phyloP scores from a whole-genome alignment of 1,284 basidiomycete genomes.

The Tylopilus sp. region DNA sequence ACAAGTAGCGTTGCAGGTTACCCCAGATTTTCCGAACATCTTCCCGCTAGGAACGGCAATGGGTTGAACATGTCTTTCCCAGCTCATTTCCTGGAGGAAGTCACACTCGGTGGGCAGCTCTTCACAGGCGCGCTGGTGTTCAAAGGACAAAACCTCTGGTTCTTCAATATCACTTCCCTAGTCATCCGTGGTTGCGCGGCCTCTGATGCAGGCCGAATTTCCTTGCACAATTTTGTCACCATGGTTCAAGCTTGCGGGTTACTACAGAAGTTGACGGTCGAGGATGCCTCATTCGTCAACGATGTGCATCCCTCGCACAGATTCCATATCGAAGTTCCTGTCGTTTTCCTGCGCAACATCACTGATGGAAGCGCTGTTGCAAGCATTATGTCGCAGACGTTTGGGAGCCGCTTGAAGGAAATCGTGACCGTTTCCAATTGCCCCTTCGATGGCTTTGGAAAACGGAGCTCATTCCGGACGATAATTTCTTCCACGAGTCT shows the following conservation, averaged over 20 bases:
- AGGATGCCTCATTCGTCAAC: slow-evolving; percentile 9
- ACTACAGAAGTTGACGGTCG: slow-evolving; percentile 3
- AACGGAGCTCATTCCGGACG: not conserved
- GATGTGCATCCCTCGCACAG: slow-evolving; percentile 11
- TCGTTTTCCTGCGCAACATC: slow-evolving; percentile 3
- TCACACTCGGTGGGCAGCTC: not conserved
- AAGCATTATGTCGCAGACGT: slow-evolving; percentile 5
- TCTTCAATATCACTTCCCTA: slow-evolving; percentile 3
- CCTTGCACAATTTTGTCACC: slow-evolving; percentile 4
- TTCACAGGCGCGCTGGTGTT: not conserved
- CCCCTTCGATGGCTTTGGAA: slow-evolving; percentile 7
- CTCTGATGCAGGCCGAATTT: not conserved
- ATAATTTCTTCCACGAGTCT: slow-evolving; percentile 4
- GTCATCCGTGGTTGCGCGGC: not conserved
- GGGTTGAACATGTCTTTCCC: not conserved
- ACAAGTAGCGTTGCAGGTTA: not conserved
- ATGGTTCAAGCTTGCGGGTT: slow-evolving; percentile 2
- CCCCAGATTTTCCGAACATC: not conserved
- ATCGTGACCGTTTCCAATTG: slow-evolving; percentile 2
- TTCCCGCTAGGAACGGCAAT: not conserved
- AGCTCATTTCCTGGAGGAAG: not conserved
- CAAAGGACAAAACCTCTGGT: slow-evolving; percentile 7
- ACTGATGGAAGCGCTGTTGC: not conserved
- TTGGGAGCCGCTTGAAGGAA: slow-evolving; percentile 10
- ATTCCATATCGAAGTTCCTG: slow-evolving; percentile 10